Base-by-base conservation (phyloP, 2,329 filamentous ascomycete genomes). In the Diaporthe vaccinii region DNA sequence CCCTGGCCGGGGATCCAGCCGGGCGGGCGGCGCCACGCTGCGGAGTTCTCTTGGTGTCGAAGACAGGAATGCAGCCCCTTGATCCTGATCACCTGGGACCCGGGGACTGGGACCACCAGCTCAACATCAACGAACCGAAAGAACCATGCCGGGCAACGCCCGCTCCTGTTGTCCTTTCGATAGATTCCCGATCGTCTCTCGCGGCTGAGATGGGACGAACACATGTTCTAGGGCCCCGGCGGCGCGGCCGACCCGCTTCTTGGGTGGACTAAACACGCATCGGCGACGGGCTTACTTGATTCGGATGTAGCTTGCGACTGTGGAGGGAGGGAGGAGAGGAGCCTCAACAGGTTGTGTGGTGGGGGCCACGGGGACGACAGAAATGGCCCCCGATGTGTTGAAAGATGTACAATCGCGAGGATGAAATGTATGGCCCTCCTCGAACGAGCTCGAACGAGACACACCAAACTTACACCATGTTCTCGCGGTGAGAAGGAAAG, bases 291-390 rank as follows among this genome's bases (percentile, higher is more conserved):
- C 65, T 68, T 53, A 68, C 65, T 68, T 68, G 46, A 68, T 68
- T 68, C 34, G 65, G 46, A 68, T 39, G 65, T 53, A 68, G 65
- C 65, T 69, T 69, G 65, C 49, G 65, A 69, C 31, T 22, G 15
- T 28, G 28, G n/a, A 31, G n/a, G 25, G 53, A 28, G 53, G 25
- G 28, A 31, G 31, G 28, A 25, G 34, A 36, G 65, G 65, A 69
- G 65, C 46, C 65, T 69, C 65, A 22, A 15, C 25, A 55, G 5
- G n/a, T 10, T 8, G 53, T 12, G 25, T 28, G 17, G 57, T 61
- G 57, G 41, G n/a, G 22, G 7, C 34, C 31, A 20, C 22, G 46
- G 49, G n/a, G 17, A 36, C 9, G 9, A 7, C 65, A 69, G 49
- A 69, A 55, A 28, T 69, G 46, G 28, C 65, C 49, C 49, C 65